phyloP scores from a whole-genome alignment of 805 yeast genomes.

The Yamadazyma nakazawae region DNA sequence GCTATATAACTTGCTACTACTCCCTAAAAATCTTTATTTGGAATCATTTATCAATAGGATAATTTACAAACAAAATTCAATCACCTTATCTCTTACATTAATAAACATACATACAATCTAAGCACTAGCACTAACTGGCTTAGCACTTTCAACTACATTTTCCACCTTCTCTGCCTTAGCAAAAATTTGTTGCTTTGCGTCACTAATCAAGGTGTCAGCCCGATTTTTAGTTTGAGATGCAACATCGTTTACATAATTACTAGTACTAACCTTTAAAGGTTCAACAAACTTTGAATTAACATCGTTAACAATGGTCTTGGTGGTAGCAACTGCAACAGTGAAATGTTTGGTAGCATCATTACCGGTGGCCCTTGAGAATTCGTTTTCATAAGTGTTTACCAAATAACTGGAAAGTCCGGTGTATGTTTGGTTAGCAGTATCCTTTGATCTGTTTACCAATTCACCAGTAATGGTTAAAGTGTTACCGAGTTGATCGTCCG shows the following conservation, averaged over 20 bases:
- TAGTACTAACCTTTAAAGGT: conserved; percentile 39
- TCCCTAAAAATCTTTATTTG: too few relatives aligned
- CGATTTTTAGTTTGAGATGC: conserved; percentile 31
- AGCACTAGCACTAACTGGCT: conserved; percentile 24
- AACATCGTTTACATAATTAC: conserved; percentile 35
- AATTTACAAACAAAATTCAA: not conserved
- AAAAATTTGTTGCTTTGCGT: conserved; percentile 12
- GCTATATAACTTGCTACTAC: too few relatives aligned
- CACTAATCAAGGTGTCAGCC: conserved; percentile 23
- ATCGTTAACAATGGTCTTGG: conserved; percentile 8
- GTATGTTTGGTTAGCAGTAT: conserved; percentile 21
- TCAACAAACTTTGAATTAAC: conserved; percentile 35
- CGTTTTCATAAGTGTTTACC: conserved; percentile 32
- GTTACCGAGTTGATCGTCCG: conserved; percentile 18
- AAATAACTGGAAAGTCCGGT: conserved; percentile 21
- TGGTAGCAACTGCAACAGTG: conserved; percentile 12
- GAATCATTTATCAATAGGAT: not conserved
- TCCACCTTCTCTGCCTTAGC: conserved; percentile 8
- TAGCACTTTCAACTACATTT: conserved; percentile 4
- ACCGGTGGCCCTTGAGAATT: conserved; percentile 17
- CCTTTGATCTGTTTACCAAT: conserved; percentile 19
- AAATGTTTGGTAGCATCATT: conserved; percentile 18
- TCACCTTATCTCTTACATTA: not conserved
- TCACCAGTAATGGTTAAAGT: conserved; percentile 19
- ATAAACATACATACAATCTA: conserved; percentile 4